These are phyloP conservation scores for Thelonectria discophora DNA, from an alignment of 2,329 filamentous ascomycete genomes.

Conservation along the genomic window DNA sequence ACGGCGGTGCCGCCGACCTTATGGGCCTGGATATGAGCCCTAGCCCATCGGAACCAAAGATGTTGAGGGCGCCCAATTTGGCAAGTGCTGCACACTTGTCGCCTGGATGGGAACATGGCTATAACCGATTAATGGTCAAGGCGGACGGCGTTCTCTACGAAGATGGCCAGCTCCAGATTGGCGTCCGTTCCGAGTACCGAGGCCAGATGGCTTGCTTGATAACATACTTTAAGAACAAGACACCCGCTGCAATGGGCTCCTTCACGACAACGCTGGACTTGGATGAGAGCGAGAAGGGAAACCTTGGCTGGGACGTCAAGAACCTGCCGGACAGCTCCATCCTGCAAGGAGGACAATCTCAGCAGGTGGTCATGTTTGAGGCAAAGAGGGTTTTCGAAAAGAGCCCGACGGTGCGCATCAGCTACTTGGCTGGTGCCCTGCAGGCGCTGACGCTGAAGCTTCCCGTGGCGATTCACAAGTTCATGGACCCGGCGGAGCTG, in stretches of 20 bases:
- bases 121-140: conserved; percentile 80
- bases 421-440: conserved; percentile 90
- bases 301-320: conserved; percentile 86
- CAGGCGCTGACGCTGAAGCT: conserved; percentile 93
- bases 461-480: conserved; percentile 90
- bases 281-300: conserved; percentile 69
- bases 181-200: conserved; percentile 91
- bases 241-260: conserved; percentile 81
- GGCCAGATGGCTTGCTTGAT: conserved; percentile 96
- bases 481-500: conserved; percentile 92
- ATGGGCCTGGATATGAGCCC: conserved; percentile 83
- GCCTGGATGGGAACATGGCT: conserved; percentile 93
- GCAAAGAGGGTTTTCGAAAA: conserved; percentile 82
- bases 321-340: conserved; percentile 86
- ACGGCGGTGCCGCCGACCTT: conserved; percentile 70
- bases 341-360: conserved; percentile 77
- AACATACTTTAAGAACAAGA: conserved; percentile 95
- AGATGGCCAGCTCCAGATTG: conserved; percentile 92
- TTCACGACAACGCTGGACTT: conserved; percentile 96
- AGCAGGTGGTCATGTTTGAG: conserved; percentile 96
- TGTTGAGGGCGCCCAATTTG: conserved; percentile 78
- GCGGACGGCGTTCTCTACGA: conserved; percentile 92
- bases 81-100: conserved; percentile 92
- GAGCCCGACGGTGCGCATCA: conserved; percentile 90
- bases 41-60: conserved; percentile 64